phyloP scores from a whole-genome alignment of 257 asterid genomes.

The Nicotiana noctiflora region DNA sequence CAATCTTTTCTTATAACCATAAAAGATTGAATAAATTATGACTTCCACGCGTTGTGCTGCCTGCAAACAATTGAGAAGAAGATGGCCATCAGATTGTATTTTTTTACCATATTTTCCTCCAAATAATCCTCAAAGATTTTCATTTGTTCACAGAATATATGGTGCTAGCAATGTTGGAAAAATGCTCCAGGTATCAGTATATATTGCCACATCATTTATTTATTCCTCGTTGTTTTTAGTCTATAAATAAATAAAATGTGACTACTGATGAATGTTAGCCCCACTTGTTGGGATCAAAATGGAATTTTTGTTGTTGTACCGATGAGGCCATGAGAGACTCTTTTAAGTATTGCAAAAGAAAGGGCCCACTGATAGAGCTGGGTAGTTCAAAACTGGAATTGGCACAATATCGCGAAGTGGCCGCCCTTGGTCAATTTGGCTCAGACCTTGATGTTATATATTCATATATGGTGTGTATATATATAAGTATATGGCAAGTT shows the following conservation, averaged over 20 bases:
- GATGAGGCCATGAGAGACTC: too few species aligned
- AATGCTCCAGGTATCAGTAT: conserved; percentile 19
- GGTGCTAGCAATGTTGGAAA: conserved; percentile 26
- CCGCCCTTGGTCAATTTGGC: too few species aligned
- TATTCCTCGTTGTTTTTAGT: not conserved
- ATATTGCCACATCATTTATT: not conserved
- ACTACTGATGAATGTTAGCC: too few species aligned
- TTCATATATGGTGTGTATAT: too few species aligned
- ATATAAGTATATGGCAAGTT: not conserved
- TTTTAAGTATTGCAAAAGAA: too few species aligned
- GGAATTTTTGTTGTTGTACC: too few species aligned
- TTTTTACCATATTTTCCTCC: conserved; percentile 34
- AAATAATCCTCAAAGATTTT: conserved; percentile 28
- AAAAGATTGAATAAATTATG: conserved; percentile 13
- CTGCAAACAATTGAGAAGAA: conserved; percentile 28
- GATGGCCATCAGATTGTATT: conserved; percentile 29
- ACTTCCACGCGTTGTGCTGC: conserved; percentile 31
- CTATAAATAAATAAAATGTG: not conserved
- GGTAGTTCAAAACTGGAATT: too few species aligned
- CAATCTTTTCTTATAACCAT: not conserved
- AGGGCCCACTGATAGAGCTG: too few species aligned
- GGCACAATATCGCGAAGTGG: too few species aligned
- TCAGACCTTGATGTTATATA: too few species aligned
- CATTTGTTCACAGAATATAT: conserved; percentile 23
- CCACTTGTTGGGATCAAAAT: too few species aligned